These are phyloP conservation scores for Hydnomerulius pinastri DNA, from an alignment of 768 basidiomycete genomes.

Conservation along the genomic window DNA sequence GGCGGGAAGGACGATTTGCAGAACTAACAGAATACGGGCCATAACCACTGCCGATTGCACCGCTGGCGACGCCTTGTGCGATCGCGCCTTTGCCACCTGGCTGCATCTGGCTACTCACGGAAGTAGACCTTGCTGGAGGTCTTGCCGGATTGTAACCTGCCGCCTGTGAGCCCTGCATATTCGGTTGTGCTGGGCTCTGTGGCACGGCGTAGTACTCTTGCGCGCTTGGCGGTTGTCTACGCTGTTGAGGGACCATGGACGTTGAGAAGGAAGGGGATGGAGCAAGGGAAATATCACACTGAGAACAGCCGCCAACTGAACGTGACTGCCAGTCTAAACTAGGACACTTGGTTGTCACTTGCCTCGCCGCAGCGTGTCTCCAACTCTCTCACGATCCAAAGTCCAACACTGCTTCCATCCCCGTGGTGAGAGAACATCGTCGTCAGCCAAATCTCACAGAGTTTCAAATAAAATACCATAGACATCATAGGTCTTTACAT, in stretches of 20 bases:
- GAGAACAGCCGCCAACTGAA: slow-evolving; percentile 11
- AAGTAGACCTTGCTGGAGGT: slow-evolving; percentile 28
- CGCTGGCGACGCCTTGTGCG: slow-evolving; percentile 78
- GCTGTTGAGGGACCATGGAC: slow-evolving; percentile 35
- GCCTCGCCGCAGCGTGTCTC: slow-evolving; percentile 1
- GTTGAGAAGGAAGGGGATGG: slow-evolving; percentile 12
- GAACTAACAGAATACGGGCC: slow-evolving; percentile 82
- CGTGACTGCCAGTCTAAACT: slow-evolving; percentile 31
- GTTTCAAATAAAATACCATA: background rate
- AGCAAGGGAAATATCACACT: slow-evolving; percentile 10
- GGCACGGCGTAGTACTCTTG: slow-evolving; percentile 70
- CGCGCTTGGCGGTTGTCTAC: slow-evolving; percentile 44
- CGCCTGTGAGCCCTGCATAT: slow-evolving; percentile 30
- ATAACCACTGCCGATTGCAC: slow-evolving; percentile 76
- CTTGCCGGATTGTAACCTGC: slow-evolving; percentile 15
- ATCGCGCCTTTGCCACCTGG: slow-evolving; percentile 57
- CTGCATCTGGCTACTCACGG: slow-evolving; percentile 30
- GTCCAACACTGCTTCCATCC: background rate
- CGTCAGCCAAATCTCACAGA: background rate
- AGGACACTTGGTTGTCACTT: too few species aligned
- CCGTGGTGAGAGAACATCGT: too few species aligned
- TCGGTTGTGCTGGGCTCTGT: slow-evolving; percentile 52
- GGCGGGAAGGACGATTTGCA: background rate
- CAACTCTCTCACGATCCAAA: slow-evolving; percentile 16
- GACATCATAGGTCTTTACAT: background rate